These are phyloP conservation scores for Basipetospora chlamydospora DNA, from an alignment of 2,329 filamentous ascomycete genomes.

Conservation along the genomic window DNA sequence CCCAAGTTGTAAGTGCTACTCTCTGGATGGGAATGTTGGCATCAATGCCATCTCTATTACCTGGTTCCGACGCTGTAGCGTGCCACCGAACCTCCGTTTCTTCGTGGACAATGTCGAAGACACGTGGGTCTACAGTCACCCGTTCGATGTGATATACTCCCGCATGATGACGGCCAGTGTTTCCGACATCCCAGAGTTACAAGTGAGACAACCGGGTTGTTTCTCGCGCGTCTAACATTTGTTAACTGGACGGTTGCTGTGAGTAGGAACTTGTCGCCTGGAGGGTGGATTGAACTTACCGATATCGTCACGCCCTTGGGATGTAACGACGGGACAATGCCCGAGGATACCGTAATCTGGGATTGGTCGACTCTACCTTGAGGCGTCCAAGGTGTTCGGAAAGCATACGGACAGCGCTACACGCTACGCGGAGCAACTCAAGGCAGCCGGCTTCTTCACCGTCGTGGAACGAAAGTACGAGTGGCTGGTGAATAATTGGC, in stretches of 20 bases:
- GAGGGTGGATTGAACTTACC: constrained; percentile 19
- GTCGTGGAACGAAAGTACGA: constrained; percentile 31
- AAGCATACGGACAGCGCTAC: constrained; percentile 15
- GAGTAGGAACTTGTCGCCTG: constrained; percentile 17
- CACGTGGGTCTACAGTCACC: constrained; percentile 21
- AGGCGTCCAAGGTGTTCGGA: constrained; percentile 16
- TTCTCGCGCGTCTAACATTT: too few relatives aligned
- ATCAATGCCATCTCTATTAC: too few relatives aligned
- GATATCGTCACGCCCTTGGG: constrained; percentile 14
- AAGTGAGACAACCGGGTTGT: too few relatives aligned
- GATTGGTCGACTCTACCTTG: constrained; percentile 16
- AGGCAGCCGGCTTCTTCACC: constrained; percentile 37
- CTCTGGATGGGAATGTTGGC: too few relatives aligned
- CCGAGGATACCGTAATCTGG: constrained; percentile 13
- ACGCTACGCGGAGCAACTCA: constrained; percentile 22
- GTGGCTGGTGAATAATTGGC: constrained; percentile 37
- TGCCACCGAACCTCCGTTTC: constrained; percentile 34
- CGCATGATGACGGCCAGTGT: constrained; percentile 17
- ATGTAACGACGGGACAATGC: constrained; percentile 19
- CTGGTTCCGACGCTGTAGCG: too few relatives aligned
- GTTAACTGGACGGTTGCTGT: too few relatives aligned
- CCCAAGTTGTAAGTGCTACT: constrained; percentile 21
- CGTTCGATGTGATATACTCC: constrained; percentile 26
- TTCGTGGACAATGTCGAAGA: constrained; percentile 27
- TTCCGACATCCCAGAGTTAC: constrained; percentile 16